Conservation (phyloP, 129 eudicot species). For the Pittosporum tobira region DNA sequence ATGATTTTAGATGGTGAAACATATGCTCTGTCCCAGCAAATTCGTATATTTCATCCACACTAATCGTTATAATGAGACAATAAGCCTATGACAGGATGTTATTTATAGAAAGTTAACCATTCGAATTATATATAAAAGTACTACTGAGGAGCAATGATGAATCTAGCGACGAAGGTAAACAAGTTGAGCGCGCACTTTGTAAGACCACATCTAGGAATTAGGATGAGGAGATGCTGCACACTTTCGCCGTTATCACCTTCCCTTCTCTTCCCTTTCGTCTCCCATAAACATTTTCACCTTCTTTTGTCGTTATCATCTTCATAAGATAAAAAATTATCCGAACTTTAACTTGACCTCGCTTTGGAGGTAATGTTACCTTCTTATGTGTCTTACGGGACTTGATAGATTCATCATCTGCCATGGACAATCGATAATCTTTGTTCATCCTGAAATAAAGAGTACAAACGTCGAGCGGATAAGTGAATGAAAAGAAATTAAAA, state of each 20-base stretch:
- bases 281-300: too few species aligned
- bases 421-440: not conserved
- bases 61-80: not conserved
- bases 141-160: not conserved
- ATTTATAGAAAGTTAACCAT: not conserved
- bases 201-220: not conserved
- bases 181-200: not conserved
- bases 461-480: not conserved
- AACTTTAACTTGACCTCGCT: slow-evolving; percentile 24
- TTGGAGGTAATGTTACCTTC: slow-evolving; percentile 17
- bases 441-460: not conserved
- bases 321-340: slow-evolving; percentile 2
- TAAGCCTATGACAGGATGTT: not conserved
- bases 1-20: too few species aligned
- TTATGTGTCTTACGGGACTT: not conserved
- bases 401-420: not conserved
- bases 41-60: too few species aligned
- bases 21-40: too few species aligned
- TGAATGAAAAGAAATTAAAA: not conserved
- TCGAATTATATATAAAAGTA: too few species aligned
- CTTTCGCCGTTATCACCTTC: not conserved
- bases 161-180: not conserved
- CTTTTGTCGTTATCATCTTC: not conserved
- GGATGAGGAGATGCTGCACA: not conserved
- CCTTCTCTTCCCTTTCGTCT: not conserved